Conservation (phyloP, 2,329 filamentous ascomycete genomes). For the Aureobasidium pullulans region DNA sequence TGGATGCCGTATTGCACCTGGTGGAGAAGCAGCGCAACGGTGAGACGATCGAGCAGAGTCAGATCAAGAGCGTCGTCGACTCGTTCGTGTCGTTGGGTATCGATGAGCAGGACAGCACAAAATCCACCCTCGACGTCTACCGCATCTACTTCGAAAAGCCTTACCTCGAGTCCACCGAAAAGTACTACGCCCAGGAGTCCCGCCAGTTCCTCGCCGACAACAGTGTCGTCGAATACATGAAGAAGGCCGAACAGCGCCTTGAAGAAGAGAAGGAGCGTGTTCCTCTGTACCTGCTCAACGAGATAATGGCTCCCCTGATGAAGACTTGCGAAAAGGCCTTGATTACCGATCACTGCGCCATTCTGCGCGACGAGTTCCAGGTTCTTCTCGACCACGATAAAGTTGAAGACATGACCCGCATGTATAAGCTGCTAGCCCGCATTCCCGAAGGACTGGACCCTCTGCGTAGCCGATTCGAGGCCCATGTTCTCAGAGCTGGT, state of each 20-base stretch:
- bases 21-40: slow-evolving; percentile 96
- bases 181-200: slow-evolving; percentile 87
- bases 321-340: slow-evolving; percentile 82
- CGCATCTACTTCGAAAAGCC: slow-evolving; percentile 86
- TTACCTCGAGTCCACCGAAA: slow-evolving; percentile 75
- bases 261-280: slow-evolving; percentile 94
- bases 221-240: slow-evolving; percentile 98
- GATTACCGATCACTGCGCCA: slow-evolving; percentile 75
- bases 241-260: slow-evolving; percentile 87
- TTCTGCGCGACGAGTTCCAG: slow-evolving; percentile 95
- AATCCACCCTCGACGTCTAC: slow-evolving; percentile 93
- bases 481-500: slow-evolving; percentile 85
- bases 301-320: slow-evolving; percentile 79
- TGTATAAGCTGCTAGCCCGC: slow-evolving; percentile 85
- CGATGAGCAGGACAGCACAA: slow-evolving; percentile 85
- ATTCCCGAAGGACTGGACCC: slow-evolving; percentile 91
- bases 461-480: slow-evolving; percentile 78
- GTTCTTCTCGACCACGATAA: slow-evolving; percentile 87
- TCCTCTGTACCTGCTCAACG: slow-evolving; percentile 79
- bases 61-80: slow-evolving; percentile 95
- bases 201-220: slow-evolving; percentile 94
- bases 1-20: slow-evolving; percentile 88
- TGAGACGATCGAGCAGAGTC: slow-evolving; percentile 92
- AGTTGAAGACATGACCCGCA: slow-evolving; percentile 88
- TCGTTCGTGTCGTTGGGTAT: slow-evolving; percentile 90